Evolutionary conservation across 371 early-diverging fungal genomes (phyloP).

Genomic region (Synchytrium microbalum): DNA sequence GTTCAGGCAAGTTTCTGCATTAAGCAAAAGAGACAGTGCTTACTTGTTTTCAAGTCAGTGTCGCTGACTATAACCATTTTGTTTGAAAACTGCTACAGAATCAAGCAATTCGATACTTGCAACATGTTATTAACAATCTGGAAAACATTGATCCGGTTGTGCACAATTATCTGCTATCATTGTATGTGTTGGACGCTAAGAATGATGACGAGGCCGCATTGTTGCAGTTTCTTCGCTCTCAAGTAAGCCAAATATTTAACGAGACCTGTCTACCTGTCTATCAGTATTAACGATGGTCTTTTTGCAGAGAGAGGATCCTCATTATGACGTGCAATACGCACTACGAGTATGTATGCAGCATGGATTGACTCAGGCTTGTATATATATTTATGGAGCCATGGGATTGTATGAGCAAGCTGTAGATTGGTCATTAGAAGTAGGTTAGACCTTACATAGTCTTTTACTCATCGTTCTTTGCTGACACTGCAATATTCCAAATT

Average conservation of each 20-base stretch:
- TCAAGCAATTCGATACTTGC: conserved; percentile 83
- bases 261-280: neutral
- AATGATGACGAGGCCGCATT: conserved; percentile 52
- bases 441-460: neutral
- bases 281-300: too few species aligned
- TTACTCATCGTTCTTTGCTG: conserved; percentile 3
- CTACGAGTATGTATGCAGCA: conserved; percentile 69
- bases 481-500: conserved; percentile 1
- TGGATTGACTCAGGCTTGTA: conserved; percentile 65
- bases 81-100: conserved; percentile 41
- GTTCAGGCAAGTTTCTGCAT: conserved; percentile 2
- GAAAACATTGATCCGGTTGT: conserved; percentile 73
- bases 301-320: conserved; percentile 21
- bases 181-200: conserved; percentile 66
- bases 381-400: conserved; percentile 75
- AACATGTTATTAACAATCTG: conserved; percentile 67
- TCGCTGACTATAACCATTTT: neutral
- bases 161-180: conserved; percentile 82
- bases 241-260: conserved; percentile 25
- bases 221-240: conserved; percentile 60
- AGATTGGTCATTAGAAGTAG: conserved; percentile 66
- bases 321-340: conserved; percentile 82
- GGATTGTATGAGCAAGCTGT: conserved; percentile 83
- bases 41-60: neutral
- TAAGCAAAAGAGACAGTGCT: conserved; percentile 23